Conservation (phyloP, 441 rosid species). For the Mallotus japonicus region DNA sequence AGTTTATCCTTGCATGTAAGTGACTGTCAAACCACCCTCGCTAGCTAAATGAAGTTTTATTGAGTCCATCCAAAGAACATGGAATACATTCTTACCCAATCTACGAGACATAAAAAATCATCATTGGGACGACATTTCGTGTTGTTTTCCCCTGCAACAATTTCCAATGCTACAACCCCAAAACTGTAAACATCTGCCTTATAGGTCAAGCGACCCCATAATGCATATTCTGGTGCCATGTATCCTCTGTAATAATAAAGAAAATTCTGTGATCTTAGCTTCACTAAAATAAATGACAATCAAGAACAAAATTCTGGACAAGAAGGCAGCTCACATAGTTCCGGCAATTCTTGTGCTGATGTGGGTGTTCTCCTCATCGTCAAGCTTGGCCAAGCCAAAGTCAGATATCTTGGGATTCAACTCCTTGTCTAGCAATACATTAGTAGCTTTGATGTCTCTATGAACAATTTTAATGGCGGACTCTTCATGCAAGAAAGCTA, state of each 20-base stretch:
- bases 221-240: no score
- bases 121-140: conserved; percentile 48
- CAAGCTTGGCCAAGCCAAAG: conserved; percentile 69
- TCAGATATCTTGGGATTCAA: conserved; percentile 65
- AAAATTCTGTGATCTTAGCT: no score
- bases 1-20: no score
- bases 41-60: no score
- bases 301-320: no score
- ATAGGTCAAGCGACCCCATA: no score
- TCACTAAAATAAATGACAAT: no score
- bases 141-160: conserved; percentile 54
- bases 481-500: conserved; percentile 67
- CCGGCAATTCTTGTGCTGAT: conserved; percentile 40
- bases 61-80: no score
- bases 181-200: conserved; percentile 44
- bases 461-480: conserved; percentile 61
- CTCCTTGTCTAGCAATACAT: conserved; percentile 58
- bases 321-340: conserved; percentile 17
- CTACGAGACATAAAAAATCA: conserved; percentile 54
- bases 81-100: conserved; percentile 35
- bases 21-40: no score
- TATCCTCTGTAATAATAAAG: conserved; percentile 20
- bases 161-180: conserved; percentile 55
- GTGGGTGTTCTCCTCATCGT: conserved; percentile 74
- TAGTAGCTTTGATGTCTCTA: conserved; percentile 69